Base-by-base conservation (phyloP, 345 rosid species). In the Populus euphratica region DNA sequence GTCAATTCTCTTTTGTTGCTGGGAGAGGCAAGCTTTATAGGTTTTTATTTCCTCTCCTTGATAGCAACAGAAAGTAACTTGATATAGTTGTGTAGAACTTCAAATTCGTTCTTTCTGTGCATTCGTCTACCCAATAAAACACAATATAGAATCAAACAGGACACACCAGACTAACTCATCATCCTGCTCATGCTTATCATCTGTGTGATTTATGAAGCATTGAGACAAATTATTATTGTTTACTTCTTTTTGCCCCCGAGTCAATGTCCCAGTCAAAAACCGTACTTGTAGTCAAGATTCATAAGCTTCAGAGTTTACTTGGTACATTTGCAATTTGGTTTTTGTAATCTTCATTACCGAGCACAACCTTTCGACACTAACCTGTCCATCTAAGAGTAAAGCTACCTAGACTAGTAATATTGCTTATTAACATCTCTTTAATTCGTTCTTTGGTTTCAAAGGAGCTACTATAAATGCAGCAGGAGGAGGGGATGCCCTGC, bases 401-500 rank as follows among this genome's bases (percentile, higher is more conserved):
- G 13, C 27, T n/a, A 59, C 16, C 29, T n/a, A 4, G 29, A 59
- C 14, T 11, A 59, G 63, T n/a, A n/a, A 3, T 59, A 65, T 6
- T 33, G 39, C 11, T 31, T 6, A 31, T 36, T 41, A 27, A 21
- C 50, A 33, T 50, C 1, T 38, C 11, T 68, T 18, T 35, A 0
- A 21, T 31, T 5, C 14, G 25, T 41, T 11, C 33, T 52, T 74
- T 33, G 20, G 25, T 41, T 23, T 70, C 8, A 13, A 59, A 85
- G 84, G 86, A 81, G 85, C 70, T 85, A 79, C 69, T 81, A 85
- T 72, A 87, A 79, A 76, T 79, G 86, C 83, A 83, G 87, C 35
- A 82, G 85, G 73, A 72, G 29, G 68, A 79, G 76, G 76, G 82
- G 85, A 8, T 83, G 89, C 70, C 80, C 86, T 1, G 87, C 87